Evolutionary conservation across 164 flowering plant genomes (phyloP).

Genomic region (Aristolochia fimbriata): DNA sequence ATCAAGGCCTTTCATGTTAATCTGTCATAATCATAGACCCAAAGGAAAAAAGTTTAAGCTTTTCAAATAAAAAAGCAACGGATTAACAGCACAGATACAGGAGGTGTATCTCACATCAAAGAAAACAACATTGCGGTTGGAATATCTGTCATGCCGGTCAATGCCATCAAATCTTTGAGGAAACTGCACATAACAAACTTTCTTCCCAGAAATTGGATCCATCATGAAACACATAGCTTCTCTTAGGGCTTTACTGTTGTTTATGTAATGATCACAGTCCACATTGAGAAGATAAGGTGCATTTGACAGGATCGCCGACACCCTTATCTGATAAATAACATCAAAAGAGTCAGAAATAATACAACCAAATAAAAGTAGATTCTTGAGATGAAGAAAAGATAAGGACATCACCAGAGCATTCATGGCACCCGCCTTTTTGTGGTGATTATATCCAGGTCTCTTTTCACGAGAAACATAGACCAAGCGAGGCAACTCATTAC

Average conservation of each 20-base stretch:
- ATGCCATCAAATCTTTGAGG: conserved; percentile 98
- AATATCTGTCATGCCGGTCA: conserved; percentile 90
- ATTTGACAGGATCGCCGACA: conserved; percentile 89
- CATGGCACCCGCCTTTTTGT: conserved; percentile 97
- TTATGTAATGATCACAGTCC: conserved; percentile 98
- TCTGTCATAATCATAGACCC: conserved; percentile 23
- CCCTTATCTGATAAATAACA: conserved; percentile 51
- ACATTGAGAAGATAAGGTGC: conserved; percentile 96
- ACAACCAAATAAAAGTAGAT: neutral
- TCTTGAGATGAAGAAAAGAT: neutral
- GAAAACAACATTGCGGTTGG: conserved; percentile 90
- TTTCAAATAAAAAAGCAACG: neutral
- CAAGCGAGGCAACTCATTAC: conserved; percentile 78
- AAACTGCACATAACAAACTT: conserved; percentile 92
- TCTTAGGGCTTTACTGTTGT: conserved; percentile 90
- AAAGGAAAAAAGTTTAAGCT: neutral
- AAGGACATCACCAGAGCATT: conserved; percentile 55
- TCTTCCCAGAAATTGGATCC: conserved; percentile 93
- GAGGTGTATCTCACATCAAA: conserved; percentile 57
- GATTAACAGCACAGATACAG: neutral
- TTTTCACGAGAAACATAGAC: conserved; percentile 96
- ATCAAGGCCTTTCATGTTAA: conserved; percentile 89
- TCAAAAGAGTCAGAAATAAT: neutral
- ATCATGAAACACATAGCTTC: conserved; percentile 97
- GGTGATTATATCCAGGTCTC: conserved; percentile 92